Conservation (phyloP, 78 protist genomes). For the Chrysochromulina parva region DNA sequence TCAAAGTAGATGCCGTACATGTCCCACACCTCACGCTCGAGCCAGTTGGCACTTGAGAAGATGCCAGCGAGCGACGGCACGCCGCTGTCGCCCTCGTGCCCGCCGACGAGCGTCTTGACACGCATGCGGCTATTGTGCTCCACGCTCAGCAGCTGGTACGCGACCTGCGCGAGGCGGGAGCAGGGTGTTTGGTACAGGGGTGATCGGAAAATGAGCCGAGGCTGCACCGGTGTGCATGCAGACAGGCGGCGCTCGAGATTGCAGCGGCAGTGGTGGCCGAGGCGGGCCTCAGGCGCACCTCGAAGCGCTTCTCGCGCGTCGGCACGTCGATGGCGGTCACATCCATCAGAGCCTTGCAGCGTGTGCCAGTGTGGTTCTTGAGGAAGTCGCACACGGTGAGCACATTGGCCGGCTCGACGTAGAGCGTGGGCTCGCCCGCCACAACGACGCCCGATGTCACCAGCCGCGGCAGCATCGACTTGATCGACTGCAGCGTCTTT, state of each 20-base stretch:
- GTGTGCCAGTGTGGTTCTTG: slow-evolving; percentile 32
- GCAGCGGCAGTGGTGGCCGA: too few species aligned
- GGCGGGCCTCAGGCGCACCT: neutral
- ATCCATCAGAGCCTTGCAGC: slow-evolving; percentile 42
- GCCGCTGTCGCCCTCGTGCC: neutral
- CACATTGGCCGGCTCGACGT: neutral
- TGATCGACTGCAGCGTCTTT: neutral
- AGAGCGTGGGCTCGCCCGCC: neutral
- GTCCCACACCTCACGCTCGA: slow-evolving; percentile 77
- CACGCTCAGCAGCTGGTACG: slow-evolving; percentile 50
- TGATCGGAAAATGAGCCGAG: too few species aligned
- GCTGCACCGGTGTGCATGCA: too few species aligned
- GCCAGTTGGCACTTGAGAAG: slow-evolving; percentile 47
- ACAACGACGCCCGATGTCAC: neutral
- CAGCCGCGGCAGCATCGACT: neutral
- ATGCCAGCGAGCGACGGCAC: slow-evolving; percentile 20
- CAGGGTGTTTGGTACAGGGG: too few species aligned
- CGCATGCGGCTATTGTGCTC: slow-evolving; percentile 53
- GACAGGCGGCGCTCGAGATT: too few species aligned
- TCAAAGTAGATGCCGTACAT: slow-evolving; percentile 73
- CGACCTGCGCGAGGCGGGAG: slow-evolving; percentile 24
- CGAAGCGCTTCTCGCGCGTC: slow-evolving; percentile 47
- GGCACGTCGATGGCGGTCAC: slow-evolving; percentile 51
- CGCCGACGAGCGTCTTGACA: slow-evolving; percentile 45
- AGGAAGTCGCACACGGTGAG: slow-evolving; percentile 8